phyloP scores from a whole-genome alignment of 352 stramenopile species.

The Pythium catenulatum region DNA sequence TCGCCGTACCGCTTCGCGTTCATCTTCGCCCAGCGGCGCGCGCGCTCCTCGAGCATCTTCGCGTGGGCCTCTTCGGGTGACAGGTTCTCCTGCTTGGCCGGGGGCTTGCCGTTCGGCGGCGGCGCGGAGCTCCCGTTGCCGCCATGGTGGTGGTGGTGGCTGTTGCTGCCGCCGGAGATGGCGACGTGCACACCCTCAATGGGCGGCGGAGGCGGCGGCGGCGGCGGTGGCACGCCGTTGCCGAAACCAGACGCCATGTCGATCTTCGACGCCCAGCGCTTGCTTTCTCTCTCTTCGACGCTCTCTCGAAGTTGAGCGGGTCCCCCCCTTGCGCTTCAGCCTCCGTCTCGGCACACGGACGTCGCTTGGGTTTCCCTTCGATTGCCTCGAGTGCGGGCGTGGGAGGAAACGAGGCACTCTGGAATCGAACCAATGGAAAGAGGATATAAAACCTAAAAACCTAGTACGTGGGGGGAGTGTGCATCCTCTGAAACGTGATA shows the following conservation, averaged over 20 bases:
- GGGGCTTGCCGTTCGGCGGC: conserved; percentile 15
- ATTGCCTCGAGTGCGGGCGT: not conserved
- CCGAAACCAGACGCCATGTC: conserved; percentile 40
- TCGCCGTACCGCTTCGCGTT: conserved; percentile 97
- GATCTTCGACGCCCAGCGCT: not conserved
- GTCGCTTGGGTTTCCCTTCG: conserved; percentile 18
- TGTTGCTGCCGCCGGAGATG: not conserved
- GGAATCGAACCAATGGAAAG: conserved; percentile 54
- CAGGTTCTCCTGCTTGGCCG: conserved; percentile 17
- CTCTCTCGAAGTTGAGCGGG: not conserved
- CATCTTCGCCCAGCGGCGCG: conserved; percentile 91
- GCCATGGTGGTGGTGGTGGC: not conserved
- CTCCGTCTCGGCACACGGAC: not conserved
- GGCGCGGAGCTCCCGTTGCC: not conserved
- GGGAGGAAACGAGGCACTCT: conserved; percentile 6
- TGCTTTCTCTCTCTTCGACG: not conserved
- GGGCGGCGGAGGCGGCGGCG: conserved; percentile 56
- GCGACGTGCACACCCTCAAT: conserved; percentile 54
- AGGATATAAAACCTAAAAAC: conserved; percentile 59
- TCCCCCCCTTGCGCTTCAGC: not conserved
- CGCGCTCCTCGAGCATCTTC: conserved; percentile 88
- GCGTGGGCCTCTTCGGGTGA: conserved; percentile 76
- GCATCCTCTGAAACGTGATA: conserved; percentile 49
- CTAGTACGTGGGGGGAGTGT: not conserved
- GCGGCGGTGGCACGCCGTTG: conserved; percentile 43